These are phyloP conservation scores for Sarocladium kiliense DNA, from an alignment of 2,329 filamentous ascomycete species.

Conservation along the genomic window DNA sequence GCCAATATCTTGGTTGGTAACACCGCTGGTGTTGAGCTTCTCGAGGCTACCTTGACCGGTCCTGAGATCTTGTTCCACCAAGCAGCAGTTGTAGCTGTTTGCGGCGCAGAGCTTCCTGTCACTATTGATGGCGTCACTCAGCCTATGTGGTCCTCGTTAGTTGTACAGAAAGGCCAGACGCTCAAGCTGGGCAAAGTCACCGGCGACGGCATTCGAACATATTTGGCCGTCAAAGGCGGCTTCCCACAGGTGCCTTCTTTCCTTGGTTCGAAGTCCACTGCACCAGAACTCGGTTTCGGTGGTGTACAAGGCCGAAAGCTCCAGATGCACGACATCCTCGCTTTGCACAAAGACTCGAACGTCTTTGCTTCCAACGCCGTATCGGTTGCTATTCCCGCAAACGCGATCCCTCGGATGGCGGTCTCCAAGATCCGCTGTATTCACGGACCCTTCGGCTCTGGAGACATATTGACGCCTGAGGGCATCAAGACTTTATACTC, in stretches of 20 bases:
- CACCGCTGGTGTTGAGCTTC: constrained; percentile 38
- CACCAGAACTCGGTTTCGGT: constrained; percentile 51
- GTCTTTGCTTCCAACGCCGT: not conserved
- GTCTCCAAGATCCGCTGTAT: constrained; percentile 20
- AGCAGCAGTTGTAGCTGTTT: constrained; percentile 49
- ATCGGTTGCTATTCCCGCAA: constrained; percentile 8
- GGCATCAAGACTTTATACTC: constrained; percentile 53
- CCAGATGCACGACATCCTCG: constrained; percentile 14
- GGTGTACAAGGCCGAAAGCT: constrained; percentile 46
- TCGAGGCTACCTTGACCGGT: constrained; percentile 57
- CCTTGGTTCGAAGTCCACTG: constrained; percentile 55
- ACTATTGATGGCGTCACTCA: constrained; percentile 42
- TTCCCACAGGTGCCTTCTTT: constrained; percentile 43
- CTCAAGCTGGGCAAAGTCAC: constrained; percentile 50
- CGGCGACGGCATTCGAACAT: constrained; percentile 48
- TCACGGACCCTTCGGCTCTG: constrained; percentile 25
- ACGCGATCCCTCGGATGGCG: constrained; percentile 11
- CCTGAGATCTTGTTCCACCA: constrained; percentile 52
- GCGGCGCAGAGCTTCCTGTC: constrained; percentile 48
- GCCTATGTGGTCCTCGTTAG: constrained; percentile 51
- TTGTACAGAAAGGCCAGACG: constrained; percentile 37
- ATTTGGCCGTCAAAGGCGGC: constrained; percentile 46
- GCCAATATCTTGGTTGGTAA: constrained; percentile 59
- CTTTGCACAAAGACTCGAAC: constrained; percentile 4
- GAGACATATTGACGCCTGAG: constrained; percentile 30